Evolutionary conservation across 75 land plant genomes (phyloP), one percentile per base, ranked within the genome.

Genomic region (Adiantum capillusveneris): DNA sequence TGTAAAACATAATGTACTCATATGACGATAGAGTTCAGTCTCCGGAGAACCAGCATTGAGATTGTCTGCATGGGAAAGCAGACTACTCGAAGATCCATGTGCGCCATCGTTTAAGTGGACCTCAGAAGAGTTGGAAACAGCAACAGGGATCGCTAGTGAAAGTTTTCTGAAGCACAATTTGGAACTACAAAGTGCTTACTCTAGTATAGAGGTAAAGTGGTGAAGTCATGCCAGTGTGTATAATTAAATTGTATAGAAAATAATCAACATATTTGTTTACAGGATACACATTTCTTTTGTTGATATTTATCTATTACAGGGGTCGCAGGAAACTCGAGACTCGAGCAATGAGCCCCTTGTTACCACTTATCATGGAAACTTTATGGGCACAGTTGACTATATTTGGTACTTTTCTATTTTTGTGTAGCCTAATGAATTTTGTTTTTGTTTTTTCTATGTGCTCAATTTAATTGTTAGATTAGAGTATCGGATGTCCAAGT

Each of bases 311-410:
- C n/a, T n/a, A n/a, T 2, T 46, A 53, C 75, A 74, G 89, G 86
- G 86, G 7, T 67, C 62, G 31, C 18, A 20, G 51, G 86, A 81
- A 30, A 78, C 85, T 48, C 86, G 80, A 58, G 91, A 84, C 48
- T 65, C 75, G 1, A 55, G 44, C 53, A 76, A 83, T 67, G 99
- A 94, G 77, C 99, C 99, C 17, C 69, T 73, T n/a, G 81, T 86
- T 19, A 94, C 99, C 31, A 86, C 88, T 56, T 94, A 81, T 63
- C 71, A 94, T 56, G 73, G 68, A 55, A 63, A 79, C 63, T 94
- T 79, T 68, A 62, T 73, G 67, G 99, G 99, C 64, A 94, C 99
- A 19, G 96, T 94, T 62, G 99, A 94, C 59, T 94, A 94, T 62
- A 83, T 94, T 52, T 94, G 90, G 99, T 90, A 66, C 5, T 46